phyloP scores from a whole-genome alignment of 2,329 filamentous ascomycete species.

The Botrytis porri region DNA sequence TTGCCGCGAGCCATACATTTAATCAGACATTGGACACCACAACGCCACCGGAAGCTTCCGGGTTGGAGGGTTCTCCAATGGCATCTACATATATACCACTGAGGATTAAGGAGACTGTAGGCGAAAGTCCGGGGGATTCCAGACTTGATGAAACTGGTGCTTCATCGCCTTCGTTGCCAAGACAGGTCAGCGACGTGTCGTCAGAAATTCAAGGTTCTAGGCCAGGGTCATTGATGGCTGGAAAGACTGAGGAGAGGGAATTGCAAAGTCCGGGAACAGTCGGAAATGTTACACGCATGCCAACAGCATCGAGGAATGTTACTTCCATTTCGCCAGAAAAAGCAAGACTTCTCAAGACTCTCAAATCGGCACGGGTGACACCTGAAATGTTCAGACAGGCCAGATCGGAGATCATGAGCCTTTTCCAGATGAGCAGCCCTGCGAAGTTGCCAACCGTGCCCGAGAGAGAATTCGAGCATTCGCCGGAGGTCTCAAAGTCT shows the following conservation, averaged over 20 bases:
- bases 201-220: not conserved
- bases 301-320: not conserved
- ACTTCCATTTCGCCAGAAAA: not conserved
- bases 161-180: not conserved
- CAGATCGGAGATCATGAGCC: not conserved
- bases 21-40: fast-evolving
- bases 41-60: not conserved
- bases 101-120: not conserved
- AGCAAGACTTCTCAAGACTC: not conserved
- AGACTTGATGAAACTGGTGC: not conserved
- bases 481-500: not conserved
- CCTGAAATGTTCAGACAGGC: not conserved
- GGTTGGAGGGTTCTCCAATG: too few species aligned
- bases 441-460: fast-evolving
- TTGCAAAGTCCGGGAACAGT: not conserved
- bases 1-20: not conserved
- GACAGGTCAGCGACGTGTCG: not conserved
- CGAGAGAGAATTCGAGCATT: too few species aligned
- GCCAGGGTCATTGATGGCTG: not conserved
- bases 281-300: fast-evolving
- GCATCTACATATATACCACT: not conserved
- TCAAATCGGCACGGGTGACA: not conserved
- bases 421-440: not conserved
- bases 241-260: not conserved
- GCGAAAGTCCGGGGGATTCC: not conserved